These are phyloP conservation scores for Steccherinum ochraceum DNA, from an alignment of 768 basidiomycete species.

Conservation along the genomic window DNA sequence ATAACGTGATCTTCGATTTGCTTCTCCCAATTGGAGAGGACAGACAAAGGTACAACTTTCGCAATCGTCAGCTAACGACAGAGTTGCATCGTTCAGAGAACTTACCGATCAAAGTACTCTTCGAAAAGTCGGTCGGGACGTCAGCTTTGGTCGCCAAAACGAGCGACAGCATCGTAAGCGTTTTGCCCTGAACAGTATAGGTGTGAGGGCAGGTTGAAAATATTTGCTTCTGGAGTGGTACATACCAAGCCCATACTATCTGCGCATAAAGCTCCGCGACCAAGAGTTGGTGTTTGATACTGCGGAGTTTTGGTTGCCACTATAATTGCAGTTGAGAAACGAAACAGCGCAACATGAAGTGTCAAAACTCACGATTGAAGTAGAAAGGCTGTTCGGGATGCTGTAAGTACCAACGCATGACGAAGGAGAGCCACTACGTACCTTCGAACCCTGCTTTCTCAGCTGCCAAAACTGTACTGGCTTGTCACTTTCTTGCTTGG, in stretches of 20 bases:
- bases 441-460: slow-evolving; percentile 49
- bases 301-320: slow-evolving; percentile 83
- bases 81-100: slow-evolving; percentile 55
- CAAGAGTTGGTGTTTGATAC: slow-evolving; percentile 53
- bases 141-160: slow-evolving; percentile 74
- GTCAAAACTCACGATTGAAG: slow-evolving; percentile 26
- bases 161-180: slow-evolving; percentile 80
- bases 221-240: slow-evolving; percentile 8
- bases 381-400: slow-evolving; percentile 25
- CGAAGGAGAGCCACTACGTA: slow-evolving; percentile 19
- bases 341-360: not conserved
- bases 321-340: slow-evolving; percentile 19
- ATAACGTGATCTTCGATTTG: slow-evolving; percentile 72
- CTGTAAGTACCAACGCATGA: not conserved
- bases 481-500: slow-evolving; percentile 55
- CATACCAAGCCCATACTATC: slow-evolving; percentile 80
- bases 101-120: slow-evolving; percentile 75
- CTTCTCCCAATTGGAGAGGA: slow-evolving; percentile 85
- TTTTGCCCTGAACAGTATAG: slow-evolving; percentile 66
- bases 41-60: slow-evolving; percentile 74
- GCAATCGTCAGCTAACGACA: slow-evolving; percentile 34
- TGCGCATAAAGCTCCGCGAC: slow-evolving; percentile 81
- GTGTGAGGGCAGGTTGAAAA: slow-evolving; percentile 1
- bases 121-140: slow-evolving; percentile 45
- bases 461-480: slow-evolving; percentile 91